Evolutionary conservation across 2,329 filamentous ascomycete genomes (phyloP), one percentile per base, ranked within the genome.

Genomic region (Monosporascus ibericus): DNA sequence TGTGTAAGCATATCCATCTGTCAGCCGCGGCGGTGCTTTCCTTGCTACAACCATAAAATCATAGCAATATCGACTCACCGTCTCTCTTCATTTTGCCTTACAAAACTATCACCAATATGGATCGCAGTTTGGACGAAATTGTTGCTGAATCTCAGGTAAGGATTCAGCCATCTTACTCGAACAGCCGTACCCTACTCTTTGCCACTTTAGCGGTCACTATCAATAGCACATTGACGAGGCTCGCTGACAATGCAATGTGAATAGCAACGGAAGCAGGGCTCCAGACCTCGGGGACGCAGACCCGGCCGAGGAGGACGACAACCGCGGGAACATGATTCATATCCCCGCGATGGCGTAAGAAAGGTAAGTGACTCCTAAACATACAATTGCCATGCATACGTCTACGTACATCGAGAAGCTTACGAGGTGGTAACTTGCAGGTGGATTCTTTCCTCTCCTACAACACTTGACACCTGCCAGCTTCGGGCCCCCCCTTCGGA

Each of bases 311-410:
- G 50, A 48, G 49, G 57, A 17, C 60, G 62, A 52, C 59, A 56
- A 39, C 56, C 62, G 54, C 63, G 65, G 50, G 64, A 68, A 72
- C 66, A 76, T 77, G 65, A 68, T 49, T 55, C 63, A 47, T 86
- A 80, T 63, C 87, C 88, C 66, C 86, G 88, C 74, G 89, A 94
- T 74, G 89, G 89, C 73, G 82, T 92, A 70, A 92, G 86, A 91
- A 95, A 95, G 90, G 90, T 92, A 70, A 46, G 66, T 54, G 47
- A 50, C 42, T 50, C 25, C 42, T 49, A 44, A 40, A 52, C 40
- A 20, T 22, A 20, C 39, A 24, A 24, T 42, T 8, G 9, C 9
- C 39, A 20, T 24, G 18, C 9, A 14, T 36, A 50, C 46, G 24
- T 40, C 60, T 57, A 63, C 65, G 55, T 62, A 52, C 55, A 58